Percentiles rank a stretch among this genome's conserved stretches.
Evolutionary conservation across 441 rosid genomes (phyloP).

Genomic region (Arabidopsis hybrid): DNA sequence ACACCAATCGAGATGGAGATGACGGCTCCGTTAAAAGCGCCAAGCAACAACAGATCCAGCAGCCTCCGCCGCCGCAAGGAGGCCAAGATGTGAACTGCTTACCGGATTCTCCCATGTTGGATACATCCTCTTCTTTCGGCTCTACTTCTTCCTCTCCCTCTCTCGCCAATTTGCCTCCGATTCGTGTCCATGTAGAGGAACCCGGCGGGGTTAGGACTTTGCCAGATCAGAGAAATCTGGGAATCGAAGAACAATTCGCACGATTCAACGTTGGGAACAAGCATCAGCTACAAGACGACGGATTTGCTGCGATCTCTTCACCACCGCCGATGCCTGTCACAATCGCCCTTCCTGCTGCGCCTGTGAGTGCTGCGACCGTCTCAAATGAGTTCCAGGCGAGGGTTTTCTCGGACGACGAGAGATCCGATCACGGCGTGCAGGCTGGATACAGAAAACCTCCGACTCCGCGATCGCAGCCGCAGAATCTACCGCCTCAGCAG

Average conservation of each 20-base stretch:
- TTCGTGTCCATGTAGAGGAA: slow-evolving; percentile 79
- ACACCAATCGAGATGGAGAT: slow-evolving; percentile 48
- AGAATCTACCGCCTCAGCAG: slow-evolving; percentile 54
- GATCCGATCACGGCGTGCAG: slow-evolving; percentile 82
- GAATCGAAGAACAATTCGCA: slow-evolving; percentile 89
- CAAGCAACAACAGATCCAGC: slow-evolving; percentile 46
- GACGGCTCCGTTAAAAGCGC: slow-evolving; percentile 60
- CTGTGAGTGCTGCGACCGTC: slow-evolving; percentile 46
- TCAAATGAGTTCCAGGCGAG: slow-evolving; percentile 64
- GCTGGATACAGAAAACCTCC: slow-evolving; percentile 57
- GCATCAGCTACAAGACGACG: slow-evolving; percentile 65
- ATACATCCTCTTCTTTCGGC: slow-evolving; percentile 88
- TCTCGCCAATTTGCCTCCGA: slow-evolving; percentile 86
- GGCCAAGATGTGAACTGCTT: slow-evolving; percentile 85
- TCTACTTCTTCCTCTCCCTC: slow-evolving; percentile 92
- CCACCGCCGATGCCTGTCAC: slow-evolving; percentile 64
- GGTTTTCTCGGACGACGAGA: slow-evolving; percentile 86
- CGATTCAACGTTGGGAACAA: slow-evolving; percentile 56
- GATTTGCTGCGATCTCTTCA: slow-evolving; percentile 60
- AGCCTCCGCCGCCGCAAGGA: slow-evolving; percentile 37
- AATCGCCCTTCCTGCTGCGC: slow-evolving; percentile 50
- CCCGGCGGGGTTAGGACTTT: slow-evolving; percentile 40
- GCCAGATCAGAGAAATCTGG: slow-evolving; percentile 63
- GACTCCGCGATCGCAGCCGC: slow-evolving; percentile 59
- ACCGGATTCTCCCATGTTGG: slow-evolving; percentile 98